Evolutionary conservation across 257 asterid genomes (phyloP), one percentile per base, ranked within the genome.

Genomic region (Gentiana straminea): DNA sequence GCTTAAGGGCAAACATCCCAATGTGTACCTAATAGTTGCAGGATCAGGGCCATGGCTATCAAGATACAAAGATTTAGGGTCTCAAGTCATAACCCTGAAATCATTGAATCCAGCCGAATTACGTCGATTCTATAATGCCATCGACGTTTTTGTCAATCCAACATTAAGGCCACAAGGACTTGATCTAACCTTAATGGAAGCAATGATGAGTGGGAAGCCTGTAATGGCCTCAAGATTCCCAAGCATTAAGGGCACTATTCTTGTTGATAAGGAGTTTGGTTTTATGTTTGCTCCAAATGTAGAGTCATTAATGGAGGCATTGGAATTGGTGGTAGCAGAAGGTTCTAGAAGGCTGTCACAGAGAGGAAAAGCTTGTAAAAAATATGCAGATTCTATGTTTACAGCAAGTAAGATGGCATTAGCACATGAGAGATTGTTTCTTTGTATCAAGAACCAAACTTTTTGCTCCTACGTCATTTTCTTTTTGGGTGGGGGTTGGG

Each of bases 121-220:
- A 50, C 69, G 76, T 1, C 82, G 76, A 0, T 90, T 90, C 49
- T 90, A 90, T 35, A 90, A 84, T 13, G 80, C 92, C 6, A 90
- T 90, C 41, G 94, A 86, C 59, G 69, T 86, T 8, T 86, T 90
- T 24, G 96, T 91, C 2, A 87, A 87, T 7, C 98, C 96, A 7
- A 86, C 95, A 4, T 80, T 86, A n/a, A 64, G 98, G 74, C 98
- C 98, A 32, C 98, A 90, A 52, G 98, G 98, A 63, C 94, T 90
- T 34, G 98, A 90, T 73, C 91, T 82, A 3, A 90, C 95, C 4
- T 68, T 90, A 2, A 82, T 84, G 95, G 98, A 90, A 68, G 95
- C 96, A 9, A 84, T 86, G 95, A 77, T 90, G 92, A 86, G 89
- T 45, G 98, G 96, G 51, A 90, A 84, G 62, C 81, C 98, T 3